Percentiles rank a stretch among this genome's conserved stretches.
These are phyloP conservation scores for Cordyceps militaris DNA, from an alignment of 2,329 filamentous ascomycete genomes.

Conservation along the genomic window DNA sequence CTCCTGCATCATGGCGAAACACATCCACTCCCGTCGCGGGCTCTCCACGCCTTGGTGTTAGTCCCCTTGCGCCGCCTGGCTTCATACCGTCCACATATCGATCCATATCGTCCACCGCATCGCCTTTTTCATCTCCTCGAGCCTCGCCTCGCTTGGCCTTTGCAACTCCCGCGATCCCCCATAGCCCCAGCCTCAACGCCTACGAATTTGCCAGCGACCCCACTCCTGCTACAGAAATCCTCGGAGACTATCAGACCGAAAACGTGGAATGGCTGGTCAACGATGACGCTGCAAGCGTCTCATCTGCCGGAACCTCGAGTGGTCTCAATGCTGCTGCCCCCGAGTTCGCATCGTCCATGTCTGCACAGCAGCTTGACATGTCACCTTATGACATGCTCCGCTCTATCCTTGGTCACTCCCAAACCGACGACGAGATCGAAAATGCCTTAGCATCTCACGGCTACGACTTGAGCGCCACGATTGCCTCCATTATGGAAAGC, in stretches of 20 bases:
- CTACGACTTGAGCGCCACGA: conserved; percentile 89
- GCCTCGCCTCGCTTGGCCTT: conserved; percentile 88
- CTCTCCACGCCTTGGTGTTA: conserved; percentile 74
- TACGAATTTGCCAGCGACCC: conserved; percentile 88
- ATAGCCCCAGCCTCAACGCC: conserved; percentile 88
- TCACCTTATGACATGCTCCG: conserved; percentile 96
- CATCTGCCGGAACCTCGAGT: conserved; percentile 66
- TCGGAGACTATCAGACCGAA: conserved; percentile 85
- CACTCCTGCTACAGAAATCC: conserved; percentile 73
- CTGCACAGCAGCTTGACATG: conserved; percentile 75
- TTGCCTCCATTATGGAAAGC: conserved; percentile 78
- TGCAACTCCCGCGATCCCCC: conserved; percentile 82
- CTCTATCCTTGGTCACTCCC: conserved; percentile 83
- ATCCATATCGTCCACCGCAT: conserved; percentile 70
- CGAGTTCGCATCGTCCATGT: conserved; percentile 55
- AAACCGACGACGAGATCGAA: conserved; percentile 91
- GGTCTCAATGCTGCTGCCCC: conserved; percentile 73
- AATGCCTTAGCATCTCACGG: conserved; percentile 80
- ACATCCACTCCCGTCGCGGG: conserved; percentile 73
- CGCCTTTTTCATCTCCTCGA: conserved; percentile 88
- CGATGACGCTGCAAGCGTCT: conserved; percentile 72
- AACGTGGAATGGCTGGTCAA: conserved; percentile 97
- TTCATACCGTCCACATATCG: conserved; percentile 71
- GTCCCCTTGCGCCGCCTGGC: conserved; percentile 76
- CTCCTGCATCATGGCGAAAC: conserved; percentile 88